A percentile compares a stretch with the other conserved stretches of the same genome.
These are phyloP conservation scores for Penicillium glabrum DNA, from an alignment of 2,329 filamentous ascomycete genomes.

Conservation along the genomic window DNA sequence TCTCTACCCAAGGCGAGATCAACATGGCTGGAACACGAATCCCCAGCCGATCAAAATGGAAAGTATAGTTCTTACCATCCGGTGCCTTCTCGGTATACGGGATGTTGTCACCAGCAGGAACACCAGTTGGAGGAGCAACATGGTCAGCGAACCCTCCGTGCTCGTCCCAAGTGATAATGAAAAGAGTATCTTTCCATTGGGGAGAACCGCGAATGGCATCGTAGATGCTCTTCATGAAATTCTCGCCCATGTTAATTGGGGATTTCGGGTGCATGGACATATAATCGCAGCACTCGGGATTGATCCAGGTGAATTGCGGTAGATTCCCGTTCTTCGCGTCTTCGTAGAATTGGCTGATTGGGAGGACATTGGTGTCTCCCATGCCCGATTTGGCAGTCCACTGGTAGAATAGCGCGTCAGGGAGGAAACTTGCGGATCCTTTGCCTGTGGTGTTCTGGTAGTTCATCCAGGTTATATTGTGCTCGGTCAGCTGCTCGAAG, in stretches of 20 bases:
- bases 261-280: constrained; percentile 51
- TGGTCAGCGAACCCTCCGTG: constrained; percentile 51
- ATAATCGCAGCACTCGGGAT: constrained; percentile 52
- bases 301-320: constrained; percentile 51
- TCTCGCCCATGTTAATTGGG: constrained; percentile 47
- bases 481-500: constrained; percentile 43
- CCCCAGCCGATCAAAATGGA: constrained; percentile 32
- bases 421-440: constrained; percentile 5
- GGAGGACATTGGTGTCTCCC: constrained; percentile 35
- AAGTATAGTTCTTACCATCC: constrained; percentile 29
- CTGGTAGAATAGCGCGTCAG: constrained; percentile 37
- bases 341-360: constrained; percentile 44
- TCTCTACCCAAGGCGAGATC: constrained; percentile 43
- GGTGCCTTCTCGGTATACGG: constrained; percentile 33
- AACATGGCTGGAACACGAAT: constrained; percentile 32
- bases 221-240: constrained; percentile 49
- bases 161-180: constrained; percentile 51
- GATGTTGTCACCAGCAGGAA: constrained; percentile 41
- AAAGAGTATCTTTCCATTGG: constrained; percentile 50
- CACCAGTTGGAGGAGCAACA: constrained; percentile 42
- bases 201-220: constrained; percentile 45
- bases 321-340: constrained; percentile 47
- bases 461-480: constrained; percentile 47
- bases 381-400: constrained; percentile 29
- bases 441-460: constrained; percentile 45